phyloP scores from a whole-genome alignment of 208 protist species.

The Trichomonas vaginalis region DNA sequence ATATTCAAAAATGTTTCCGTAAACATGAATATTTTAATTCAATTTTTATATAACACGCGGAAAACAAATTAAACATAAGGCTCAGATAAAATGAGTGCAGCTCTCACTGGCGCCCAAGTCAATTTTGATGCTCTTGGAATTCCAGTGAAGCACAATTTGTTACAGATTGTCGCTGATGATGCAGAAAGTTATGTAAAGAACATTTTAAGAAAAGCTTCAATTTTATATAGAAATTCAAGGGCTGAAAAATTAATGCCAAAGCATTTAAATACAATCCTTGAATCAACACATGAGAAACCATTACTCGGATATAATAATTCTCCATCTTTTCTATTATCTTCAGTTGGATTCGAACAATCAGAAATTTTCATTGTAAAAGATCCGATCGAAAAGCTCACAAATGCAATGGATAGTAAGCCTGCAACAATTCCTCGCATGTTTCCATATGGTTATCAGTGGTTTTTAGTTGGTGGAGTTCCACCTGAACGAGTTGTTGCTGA shows the following conservation, averaged over 20 bases:
- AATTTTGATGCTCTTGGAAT: background rate
- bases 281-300: background rate
- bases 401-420: background rate
- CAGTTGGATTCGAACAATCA: background rate
- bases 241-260: background rate
- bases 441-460: background rate
- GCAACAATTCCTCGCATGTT: background rate
- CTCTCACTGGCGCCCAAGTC: background rate
- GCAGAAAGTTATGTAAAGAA: background rate
- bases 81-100: background rate
- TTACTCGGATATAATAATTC: background rate
- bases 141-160: background rate
- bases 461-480: background rate
- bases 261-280: background rate
- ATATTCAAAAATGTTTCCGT: too few relatives aligned
- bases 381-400: too few relatives aligned
- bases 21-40: too few relatives aligned
- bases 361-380: background rate
- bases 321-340: background rate
- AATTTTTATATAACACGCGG: too few relatives aligned
- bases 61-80: too few relatives aligned
- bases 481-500: background rate
- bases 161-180: background rate
- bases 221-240: background rate
- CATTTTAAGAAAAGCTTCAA: background rate